These are phyloP conservation scores for Yamagishiella unicocca DNA, from an alignment of 139 green algal species.

Conservation along the genomic window DNA sequence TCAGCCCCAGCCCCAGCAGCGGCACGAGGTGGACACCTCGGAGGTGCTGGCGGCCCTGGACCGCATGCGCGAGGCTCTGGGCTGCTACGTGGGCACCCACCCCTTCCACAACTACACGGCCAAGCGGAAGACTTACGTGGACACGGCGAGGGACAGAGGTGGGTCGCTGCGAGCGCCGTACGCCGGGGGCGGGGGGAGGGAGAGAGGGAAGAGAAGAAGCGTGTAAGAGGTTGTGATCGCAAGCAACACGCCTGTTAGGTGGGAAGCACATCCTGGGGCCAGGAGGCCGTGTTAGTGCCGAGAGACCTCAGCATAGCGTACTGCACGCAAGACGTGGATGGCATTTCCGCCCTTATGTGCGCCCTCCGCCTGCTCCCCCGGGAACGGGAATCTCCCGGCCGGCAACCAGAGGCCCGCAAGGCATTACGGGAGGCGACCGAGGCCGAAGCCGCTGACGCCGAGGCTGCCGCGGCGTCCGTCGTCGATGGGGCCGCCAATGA, in stretches of 20 bases:
- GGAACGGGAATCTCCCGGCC: not conserved
- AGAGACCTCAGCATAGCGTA: too few relatives aligned
- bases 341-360: not conserved
- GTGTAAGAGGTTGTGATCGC: too few relatives aligned
- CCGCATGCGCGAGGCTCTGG: conserved; percentile 80
- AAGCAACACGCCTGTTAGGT: too few relatives aligned
- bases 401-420: not conserved
- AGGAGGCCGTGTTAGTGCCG: too few relatives aligned
- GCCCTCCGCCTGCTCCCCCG: too few relatives aligned
- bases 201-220: too few relatives aligned
- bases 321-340: not conserved
- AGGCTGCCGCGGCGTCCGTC: not conserved
- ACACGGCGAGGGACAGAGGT: conserved; percentile 8
- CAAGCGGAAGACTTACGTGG: conserved; percentile 5
- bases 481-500: not conserved
- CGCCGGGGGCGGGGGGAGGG: not conserved
- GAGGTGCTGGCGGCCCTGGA: not conserved
- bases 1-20: not conserved
- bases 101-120: conserved; percentile 66
- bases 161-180: not conserved
- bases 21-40: not conserved
- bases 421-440: not conserved
- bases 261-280: too few relatives aligned
- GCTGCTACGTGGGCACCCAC: conserved; percentile 75
- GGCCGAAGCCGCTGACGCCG: not conserved